Conservation (phyloP, 306 rosid species). For the Prunus persica region DNA sequence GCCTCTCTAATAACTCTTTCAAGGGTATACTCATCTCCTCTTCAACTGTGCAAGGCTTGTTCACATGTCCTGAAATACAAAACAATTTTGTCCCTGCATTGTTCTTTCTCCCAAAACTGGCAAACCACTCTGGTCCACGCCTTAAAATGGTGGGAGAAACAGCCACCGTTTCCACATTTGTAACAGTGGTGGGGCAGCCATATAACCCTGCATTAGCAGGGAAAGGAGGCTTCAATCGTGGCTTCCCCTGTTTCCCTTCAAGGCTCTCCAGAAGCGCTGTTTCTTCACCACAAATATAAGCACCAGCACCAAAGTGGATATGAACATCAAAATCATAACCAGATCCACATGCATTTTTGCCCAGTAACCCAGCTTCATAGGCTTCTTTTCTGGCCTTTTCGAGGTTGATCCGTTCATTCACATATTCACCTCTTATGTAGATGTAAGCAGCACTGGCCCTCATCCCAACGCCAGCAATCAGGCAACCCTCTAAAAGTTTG, state of each 20-base stretch:
- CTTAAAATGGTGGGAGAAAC: constrained; percentile 97
- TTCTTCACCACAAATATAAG: constrained; percentile 98
- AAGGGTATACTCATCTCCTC: constrained; percentile 98
- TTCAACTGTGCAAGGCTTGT: constrained; percentile 97
- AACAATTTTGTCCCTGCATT: constrained; percentile 90
- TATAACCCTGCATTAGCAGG: constrained; percentile 98
- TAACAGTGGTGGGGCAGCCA: constrained; percentile 96
- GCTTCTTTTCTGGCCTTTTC: constrained; percentile 92
- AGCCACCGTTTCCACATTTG: constrained; percentile 97
- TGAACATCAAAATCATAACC: constrained; percentile 96
- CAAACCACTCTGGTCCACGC: constrained; percentile 99
- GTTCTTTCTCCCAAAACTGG: constrained; percentile 97
- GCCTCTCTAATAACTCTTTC: constrained; percentile 95
- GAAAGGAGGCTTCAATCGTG: constrained; percentile 99
- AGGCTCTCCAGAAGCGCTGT: constrained; percentile 97
- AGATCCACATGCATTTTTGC: constrained; percentile 97
- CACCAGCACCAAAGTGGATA: constrained; percentile 97
- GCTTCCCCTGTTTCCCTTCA: constrained; percentile 99
- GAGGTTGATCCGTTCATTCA: constrained; percentile 78
- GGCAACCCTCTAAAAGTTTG: constrained; percentile 88
- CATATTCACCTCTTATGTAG: constrained; percentile 95
- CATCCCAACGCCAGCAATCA: constrained; percentile 99
- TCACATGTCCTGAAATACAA: constrained; percentile 94
- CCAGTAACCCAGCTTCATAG: constrained; percentile 83
- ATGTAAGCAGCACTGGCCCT: constrained; percentile 97